Conservation (phyloP, 2,329 filamentous ascomycete species). For the Dactylellina parvicollis region DNA sequence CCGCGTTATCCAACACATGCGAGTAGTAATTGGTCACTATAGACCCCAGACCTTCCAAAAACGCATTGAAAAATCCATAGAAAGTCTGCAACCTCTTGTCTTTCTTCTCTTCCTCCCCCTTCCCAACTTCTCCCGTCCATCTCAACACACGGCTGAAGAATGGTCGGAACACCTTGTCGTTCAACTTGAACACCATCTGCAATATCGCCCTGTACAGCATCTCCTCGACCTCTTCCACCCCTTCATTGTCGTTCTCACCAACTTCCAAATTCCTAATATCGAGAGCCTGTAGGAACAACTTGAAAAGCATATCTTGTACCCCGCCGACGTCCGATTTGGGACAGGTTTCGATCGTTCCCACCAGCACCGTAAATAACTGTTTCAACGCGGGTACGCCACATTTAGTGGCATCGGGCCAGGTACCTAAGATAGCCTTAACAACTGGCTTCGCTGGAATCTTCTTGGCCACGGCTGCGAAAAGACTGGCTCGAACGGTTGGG, state of each 20-base stretch:
- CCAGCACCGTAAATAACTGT: constrained; percentile 77
- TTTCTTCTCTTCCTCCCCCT: constrained; percentile 62
- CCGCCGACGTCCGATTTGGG: constrained; percentile 81
- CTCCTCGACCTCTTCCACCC: constrained; percentile 71
- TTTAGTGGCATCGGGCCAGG: constrained; percentile 54
- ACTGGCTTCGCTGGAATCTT: constrained; percentile 73
- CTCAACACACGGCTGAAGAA: constrained; percentile 88
- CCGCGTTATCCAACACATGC: constrained; percentile 80
- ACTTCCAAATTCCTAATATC: constrained; percentile 72
- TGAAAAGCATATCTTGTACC: constrained; percentile 75
- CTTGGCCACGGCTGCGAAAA: constrained; percentile 69
- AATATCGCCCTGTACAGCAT: constrained; percentile 76
- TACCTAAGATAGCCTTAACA: constrained; percentile 50
- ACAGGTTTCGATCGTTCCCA: constrained; percentile 76
- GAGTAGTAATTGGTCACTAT: constrained; percentile 92
- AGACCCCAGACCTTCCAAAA: constrained; percentile 88
- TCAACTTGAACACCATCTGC: constrained; percentile 95
- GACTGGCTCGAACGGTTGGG: constrained; percentile 47
- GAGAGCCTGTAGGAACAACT: constrained; percentile 69
- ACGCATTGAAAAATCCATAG: constrained; percentile 80
- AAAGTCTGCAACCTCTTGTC: constrained; percentile 71
- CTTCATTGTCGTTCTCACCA: constrained; percentile 61
- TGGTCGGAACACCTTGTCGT: constrained; percentile 90
- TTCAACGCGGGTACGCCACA: constrained; percentile 60
- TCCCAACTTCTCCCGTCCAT: constrained; percentile 68